Conservation (phyloP, 129 eudicot genomes). For the Smallanthus sonchifolius region DNA sequence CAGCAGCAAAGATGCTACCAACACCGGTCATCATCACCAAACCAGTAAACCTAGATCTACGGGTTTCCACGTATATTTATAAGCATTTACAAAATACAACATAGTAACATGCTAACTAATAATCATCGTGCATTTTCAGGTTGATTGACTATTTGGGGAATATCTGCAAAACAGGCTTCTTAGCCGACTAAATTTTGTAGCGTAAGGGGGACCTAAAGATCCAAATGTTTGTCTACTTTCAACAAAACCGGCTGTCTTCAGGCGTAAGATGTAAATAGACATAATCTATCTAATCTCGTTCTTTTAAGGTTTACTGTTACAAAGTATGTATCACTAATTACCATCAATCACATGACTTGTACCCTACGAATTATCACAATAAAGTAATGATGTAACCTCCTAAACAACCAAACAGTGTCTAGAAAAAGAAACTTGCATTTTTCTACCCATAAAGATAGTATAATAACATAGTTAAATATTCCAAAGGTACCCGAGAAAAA, state of each 20-base stretch:
- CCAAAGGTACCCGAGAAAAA: background rate
- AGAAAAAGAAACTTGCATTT: background rate
- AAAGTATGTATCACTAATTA: conserved; percentile 10
- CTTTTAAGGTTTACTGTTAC: background rate
- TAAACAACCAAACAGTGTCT: background rate
- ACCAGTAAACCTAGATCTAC: conserved; percentile 21
- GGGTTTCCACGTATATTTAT: background rate
- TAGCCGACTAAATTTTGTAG: conserved; percentile 37
- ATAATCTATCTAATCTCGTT: background rate
- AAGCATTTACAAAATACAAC: background rate
- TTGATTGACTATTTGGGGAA: conserved; percentile 7
- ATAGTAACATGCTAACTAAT: background rate
- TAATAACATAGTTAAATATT: conserved; percentile 1
- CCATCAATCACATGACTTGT: background rate
- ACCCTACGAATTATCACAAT: background rate
- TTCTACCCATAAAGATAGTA: background rate
- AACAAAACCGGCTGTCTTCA: background rate
- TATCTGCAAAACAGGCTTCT: conserved; percentile 12
- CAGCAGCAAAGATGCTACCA: conserved; percentile 36
- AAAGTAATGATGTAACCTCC: background rate
- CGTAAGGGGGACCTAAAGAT: conserved; percentile 14
- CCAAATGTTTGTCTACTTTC: conserved; percentile 8
- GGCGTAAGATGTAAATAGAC: conserved; percentile 26
- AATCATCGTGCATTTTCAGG: conserved; percentile 31
- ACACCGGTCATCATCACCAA: conserved; percentile 30